Conservation (phyloP, 305 asterid species). For the Caryopteris hybrid region DNA sequence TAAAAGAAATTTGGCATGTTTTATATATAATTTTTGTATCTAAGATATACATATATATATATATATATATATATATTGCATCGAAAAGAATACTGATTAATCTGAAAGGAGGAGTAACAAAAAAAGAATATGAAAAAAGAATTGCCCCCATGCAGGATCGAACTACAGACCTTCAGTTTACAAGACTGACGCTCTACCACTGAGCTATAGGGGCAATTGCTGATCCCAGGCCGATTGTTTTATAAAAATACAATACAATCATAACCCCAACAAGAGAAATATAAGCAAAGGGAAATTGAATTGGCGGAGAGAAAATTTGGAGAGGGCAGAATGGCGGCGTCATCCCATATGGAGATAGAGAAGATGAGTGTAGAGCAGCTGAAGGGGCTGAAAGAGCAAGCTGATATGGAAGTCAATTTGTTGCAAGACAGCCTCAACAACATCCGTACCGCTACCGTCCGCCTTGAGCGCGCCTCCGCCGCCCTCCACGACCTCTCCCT, state of each 20-base stretch:
- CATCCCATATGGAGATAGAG: slow-evolving; percentile 56
- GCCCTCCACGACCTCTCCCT: slow-evolving; percentile 85
- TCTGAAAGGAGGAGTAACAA: neutral
- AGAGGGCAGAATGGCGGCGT: slow-evolving; percentile 30
- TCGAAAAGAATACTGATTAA: neutral
- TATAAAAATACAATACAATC: no score
- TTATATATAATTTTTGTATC: no score
- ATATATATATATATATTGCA: no score
- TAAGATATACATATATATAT: no score
- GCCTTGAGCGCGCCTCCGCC: slow-evolving; percentile 77
- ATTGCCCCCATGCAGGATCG: slow-evolving; percentile 92
- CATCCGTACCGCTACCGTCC: slow-evolving; percentile 77
- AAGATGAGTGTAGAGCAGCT: slow-evolving; percentile 80
- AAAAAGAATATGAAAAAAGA: neutral
- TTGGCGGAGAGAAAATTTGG: neutral
- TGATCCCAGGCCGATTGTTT: no score
- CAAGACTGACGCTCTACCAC: slow-evolving; percentile 99
- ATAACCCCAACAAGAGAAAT: neutral
- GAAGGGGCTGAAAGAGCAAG: slow-evolving; percentile 76
- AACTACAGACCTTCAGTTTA: slow-evolving; percentile 97
- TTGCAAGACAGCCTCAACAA: slow-evolving; percentile 87
- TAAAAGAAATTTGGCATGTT: no score
- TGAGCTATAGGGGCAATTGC: slow-evolving; percentile 81
- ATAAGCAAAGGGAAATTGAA: neutral
- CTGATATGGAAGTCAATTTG: slow-evolving; percentile 74